A percentile compares a stretch with the other conserved stretches of the same genome.
These are phyloP conservation scores for Camellia granthamiana DNA, from an alignment of 148 eudicot genomes.

Conservation along the genomic window DNA sequence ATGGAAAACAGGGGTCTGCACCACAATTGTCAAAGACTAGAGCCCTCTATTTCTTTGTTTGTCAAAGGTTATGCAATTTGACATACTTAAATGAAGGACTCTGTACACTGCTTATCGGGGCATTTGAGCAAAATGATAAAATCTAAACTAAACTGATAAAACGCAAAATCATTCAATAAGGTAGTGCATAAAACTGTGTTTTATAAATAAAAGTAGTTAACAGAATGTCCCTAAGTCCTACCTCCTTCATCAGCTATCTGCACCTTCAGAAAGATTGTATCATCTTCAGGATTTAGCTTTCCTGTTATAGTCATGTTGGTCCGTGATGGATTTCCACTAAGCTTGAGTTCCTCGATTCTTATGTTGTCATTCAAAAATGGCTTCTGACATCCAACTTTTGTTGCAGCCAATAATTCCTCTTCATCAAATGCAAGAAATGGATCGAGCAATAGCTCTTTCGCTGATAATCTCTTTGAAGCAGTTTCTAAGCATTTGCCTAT, in stretches of 20 bases:
- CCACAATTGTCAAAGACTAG: background rate
- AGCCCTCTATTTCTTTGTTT: background rate
- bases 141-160: background rate
- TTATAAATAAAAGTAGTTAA: background rate
- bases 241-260: slow-evolving; percentile 46
- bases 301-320: slow-evolving; percentile 57
- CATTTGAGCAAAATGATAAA: background rate
- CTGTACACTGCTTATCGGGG: background rate
- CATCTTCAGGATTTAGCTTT: slow-evolving; percentile 47
- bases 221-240: slow-evolving; percentile 7
- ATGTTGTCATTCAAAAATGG: slow-evolving; percentile 38
- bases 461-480: slow-evolving; percentile 48
- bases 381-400: slow-evolving; percentile 24
- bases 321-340: slow-evolving; percentile 29
- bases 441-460: slow-evolving; percentile 41
- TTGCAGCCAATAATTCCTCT: slow-evolving; percentile 13
- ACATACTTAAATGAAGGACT: background rate
- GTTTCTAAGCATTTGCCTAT: slow-evolving; percentile 42
- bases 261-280: slow-evolving; percentile 44
- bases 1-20: background rate
- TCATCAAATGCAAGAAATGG: slow-evolving; percentile 34
- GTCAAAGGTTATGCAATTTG: background rate
- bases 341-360: slow-evolving; percentile 28
- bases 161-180: background rate
- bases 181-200: background rate